Base-by-base conservation (phyloP, 176 grass and related monocot species). In the Rhynchospora pubera region DNA sequence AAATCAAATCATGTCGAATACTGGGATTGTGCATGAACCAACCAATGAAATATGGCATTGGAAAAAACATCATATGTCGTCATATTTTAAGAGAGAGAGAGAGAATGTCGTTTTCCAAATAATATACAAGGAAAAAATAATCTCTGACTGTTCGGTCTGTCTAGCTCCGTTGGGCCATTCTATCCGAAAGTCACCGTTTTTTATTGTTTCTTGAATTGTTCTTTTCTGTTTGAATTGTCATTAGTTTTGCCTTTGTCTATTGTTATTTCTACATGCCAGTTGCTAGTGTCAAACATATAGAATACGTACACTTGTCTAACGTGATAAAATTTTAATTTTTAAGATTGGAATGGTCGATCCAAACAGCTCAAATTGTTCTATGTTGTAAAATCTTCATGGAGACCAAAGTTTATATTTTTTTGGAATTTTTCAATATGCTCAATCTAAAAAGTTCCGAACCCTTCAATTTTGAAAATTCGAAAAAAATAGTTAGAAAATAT, bases 81-180 rank as follows among this genome's bases (percentile, higher is more conserved):
- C 69, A 50, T 24, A 24, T 22, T 79, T 9, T 79, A 21, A 59
- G n/a, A 80, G 32, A 62, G 30, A n/a, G n/a, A n/a, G n/a, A 39
- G 50, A 43, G 52, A 39, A 19, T 9, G 57, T 59, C 55, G n/a
- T 45, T 64, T 45, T 80, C 53, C 76, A 42, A 79, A 79, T 15
- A 57, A 34, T 22, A 32, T 21, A 80, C 77, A 24, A 62, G 57
- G 7, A 65, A 46, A 6, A 12, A 50, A 30, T 63, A 23, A 79
- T 62, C 19, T 78, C 21, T 56, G 57, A 78, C 71, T 78, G 34
- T 78, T 47, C 9, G 57, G 67, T 85, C 42, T 43, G 44, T 57
- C 61, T 68, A 61, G 23, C 44, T 47, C n/a, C 39, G 53, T 56
- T 51, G 43, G 44, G 56, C 23, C 30, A 65, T 79, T 45, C 43